phyloP scores from a whole-genome alignment of 345 rosid species.

The Nasturtium officinale region DNA sequence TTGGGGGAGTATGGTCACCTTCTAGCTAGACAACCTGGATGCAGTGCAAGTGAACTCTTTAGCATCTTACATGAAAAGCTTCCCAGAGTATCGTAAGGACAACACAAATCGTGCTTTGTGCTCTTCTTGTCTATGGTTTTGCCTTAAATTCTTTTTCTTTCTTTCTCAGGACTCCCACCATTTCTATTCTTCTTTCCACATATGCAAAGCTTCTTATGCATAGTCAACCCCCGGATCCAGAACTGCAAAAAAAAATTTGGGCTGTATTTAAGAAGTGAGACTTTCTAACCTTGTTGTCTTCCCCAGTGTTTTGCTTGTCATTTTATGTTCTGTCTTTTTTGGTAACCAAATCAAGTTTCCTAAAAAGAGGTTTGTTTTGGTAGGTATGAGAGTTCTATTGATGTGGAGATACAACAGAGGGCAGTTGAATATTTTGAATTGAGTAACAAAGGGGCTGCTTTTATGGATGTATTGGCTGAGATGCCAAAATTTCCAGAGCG shows the following conservation, averaged over 20 bases:
- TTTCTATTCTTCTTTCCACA: slow-evolving; percentile 93
- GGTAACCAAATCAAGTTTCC: slow-evolving; percentile 23
- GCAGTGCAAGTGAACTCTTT: slow-evolving; percentile 94
- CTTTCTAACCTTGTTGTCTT: slow-evolving; percentile 23
- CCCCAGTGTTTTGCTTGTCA: slow-evolving; percentile 7
- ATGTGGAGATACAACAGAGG: slow-evolving; percentile 98
- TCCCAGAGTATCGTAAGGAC: slow-evolving; percentile 93
- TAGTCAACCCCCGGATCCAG: slow-evolving; percentile 81
- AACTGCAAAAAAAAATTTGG: slow-evolving; percentile 85
- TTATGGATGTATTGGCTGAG: slow-evolving; percentile 91
- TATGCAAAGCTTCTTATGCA: slow-evolving; percentile 99
- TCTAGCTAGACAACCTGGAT: slow-evolving; percentile 93
- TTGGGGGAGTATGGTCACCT: slow-evolving; percentile 98
- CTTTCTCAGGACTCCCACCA: slow-evolving; percentile 70
- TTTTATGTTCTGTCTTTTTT: neutral
- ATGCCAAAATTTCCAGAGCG: slow-evolving; percentile 99
- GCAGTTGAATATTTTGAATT: slow-evolving; percentile 94
- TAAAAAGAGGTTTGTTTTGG: slow-evolving; percentile 30
- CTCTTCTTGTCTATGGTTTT: slow-evolving; percentile 26
- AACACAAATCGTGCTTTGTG: slow-evolving; percentile 21
- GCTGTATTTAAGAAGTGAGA: slow-evolving; percentile 88
- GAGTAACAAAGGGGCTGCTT: slow-evolving; percentile 84
- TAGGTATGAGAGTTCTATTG: slow-evolving; percentile 98
- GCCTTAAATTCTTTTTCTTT: slow-evolving; percentile 12
- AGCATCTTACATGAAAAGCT: slow-evolving; percentile 87